Evolutionary conservation across 305 asterid genomes (phyloP).

Genomic region (Rubia tinctorum): DNA sequence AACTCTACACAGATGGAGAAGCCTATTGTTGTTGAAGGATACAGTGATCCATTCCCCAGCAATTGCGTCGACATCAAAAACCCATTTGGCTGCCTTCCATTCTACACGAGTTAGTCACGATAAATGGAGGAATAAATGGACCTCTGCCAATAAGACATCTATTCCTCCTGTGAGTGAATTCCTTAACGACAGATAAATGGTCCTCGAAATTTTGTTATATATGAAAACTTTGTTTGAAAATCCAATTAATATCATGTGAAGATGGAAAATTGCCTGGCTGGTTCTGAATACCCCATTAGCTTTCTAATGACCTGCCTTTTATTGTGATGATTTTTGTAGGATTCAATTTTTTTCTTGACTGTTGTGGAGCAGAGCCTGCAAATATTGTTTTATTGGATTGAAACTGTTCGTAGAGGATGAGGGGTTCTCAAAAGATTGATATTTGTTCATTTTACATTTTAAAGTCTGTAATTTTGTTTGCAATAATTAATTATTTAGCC

Average conservation of each 20-base stretch:
- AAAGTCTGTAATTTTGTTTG: neutral
- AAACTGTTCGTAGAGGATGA: neutral
- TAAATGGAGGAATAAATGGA: slow-evolving; percentile 56
- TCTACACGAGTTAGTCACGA: slow-evolving; percentile 38
- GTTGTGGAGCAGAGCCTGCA: neutral
- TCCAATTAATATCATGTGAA: neutral
- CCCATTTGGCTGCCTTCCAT: slow-evolving; percentile 52
- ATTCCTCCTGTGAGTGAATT: slow-evolving; percentile 39
- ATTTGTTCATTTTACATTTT: neutral
- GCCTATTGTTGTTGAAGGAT: slow-evolving; percentile 37
- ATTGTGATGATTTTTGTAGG: neutral
- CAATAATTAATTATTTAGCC: neutral
- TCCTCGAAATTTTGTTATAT: neutral
- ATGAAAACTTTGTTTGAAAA: neutral
- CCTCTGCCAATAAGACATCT: slow-evolving; percentile 37
- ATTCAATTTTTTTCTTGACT: neutral
- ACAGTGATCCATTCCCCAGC: slow-evolving; percentile 37
- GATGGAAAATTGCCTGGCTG: neutral
- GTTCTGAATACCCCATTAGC: neutral
- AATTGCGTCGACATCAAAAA: slow-evolving; percentile 24
- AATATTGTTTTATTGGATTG: neutral
- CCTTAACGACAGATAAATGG: neutral
- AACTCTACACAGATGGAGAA: slow-evolving; percentile 57
- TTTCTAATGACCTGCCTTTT: neutral
- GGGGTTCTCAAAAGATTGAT: neutral